Conservation (phyloP, 306 rosid species). For the Castanea crenata region DNA sequence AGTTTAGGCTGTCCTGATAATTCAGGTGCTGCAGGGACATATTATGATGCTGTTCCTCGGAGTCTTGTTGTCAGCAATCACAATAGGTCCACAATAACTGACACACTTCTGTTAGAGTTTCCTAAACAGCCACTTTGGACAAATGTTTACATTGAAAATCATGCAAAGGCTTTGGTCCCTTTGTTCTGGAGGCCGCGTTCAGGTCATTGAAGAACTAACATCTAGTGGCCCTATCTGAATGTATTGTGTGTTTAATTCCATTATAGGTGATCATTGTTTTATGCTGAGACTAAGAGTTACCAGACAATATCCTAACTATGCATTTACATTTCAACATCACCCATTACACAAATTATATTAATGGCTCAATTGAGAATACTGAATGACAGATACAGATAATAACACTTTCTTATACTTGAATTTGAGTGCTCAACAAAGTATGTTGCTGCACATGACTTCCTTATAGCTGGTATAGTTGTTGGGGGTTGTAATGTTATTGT, state of each 20-base stretch:
- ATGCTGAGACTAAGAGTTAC: background rate
- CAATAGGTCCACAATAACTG: constrained; percentile 81
- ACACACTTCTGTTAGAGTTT: constrained; percentile 85
- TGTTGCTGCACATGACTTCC: background rate
- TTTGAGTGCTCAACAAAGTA: no score
- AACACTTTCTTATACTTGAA: no score
- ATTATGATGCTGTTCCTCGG: constrained; percentile 92
- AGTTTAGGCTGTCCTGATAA: constrained; percentile 90
- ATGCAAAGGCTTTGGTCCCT: constrained; percentile 95
- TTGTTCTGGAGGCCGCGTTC: constrained; percentile 97
- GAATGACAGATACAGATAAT: background rate
- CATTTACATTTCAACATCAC: background rate
- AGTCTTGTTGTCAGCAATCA: constrained; percentile 74
- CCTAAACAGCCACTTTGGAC: constrained; percentile 97
- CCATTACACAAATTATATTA: no score
- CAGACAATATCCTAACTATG: background rate
- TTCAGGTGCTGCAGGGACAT: constrained; percentile 95
- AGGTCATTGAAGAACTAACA: constrained; percentile 54
- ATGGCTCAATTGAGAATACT: background rate
- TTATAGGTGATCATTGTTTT: background rate
- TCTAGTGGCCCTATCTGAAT: constrained; percentile 16
- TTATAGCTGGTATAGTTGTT: background rate
- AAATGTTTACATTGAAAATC: constrained; percentile 76
- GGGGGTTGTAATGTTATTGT: background rate
- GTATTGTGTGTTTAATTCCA: background rate